Conservation (phyloP, 1,139 yeast species). For the Yamadazyma kanchanaburiensis region DNA sequence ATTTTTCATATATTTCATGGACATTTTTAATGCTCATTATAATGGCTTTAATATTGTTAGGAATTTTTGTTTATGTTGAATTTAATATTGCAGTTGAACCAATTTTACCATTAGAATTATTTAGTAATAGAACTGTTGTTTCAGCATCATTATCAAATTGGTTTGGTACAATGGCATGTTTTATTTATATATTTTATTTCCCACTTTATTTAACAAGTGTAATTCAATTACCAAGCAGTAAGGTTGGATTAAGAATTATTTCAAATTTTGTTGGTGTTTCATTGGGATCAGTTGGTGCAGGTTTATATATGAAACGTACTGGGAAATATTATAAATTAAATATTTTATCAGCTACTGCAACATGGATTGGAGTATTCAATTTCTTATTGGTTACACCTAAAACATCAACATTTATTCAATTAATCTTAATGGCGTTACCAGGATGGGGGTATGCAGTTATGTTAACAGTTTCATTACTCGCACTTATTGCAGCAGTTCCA, state of each 20-base stretch:
- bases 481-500: slow-evolving; percentile 65
- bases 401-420: slow-evolving; percentile 36
- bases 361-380: slow-evolving; percentile 45
- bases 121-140: slow-evolving; percentile 55
- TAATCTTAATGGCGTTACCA: slow-evolving; percentile 35
- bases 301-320: slow-evolving; percentile 63
- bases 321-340: slow-evolving; percentile 62
- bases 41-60: slow-evolving; percentile 20
- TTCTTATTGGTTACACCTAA: slow-evolving; percentile 36
- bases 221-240: slow-evolving; percentile 50
- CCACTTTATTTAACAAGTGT: slow-evolving; percentile 67
- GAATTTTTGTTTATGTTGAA: slow-evolving; percentile 50
- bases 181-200: slow-evolving; percentile 54
- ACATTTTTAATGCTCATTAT: slow-evolving; percentile 28
- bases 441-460: slow-evolving; percentile 61
- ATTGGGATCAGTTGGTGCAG: slow-evolving; percentile 66
- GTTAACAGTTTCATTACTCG: slow-evolving; percentile 63
- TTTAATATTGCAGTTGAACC: slow-evolving; percentile 59
- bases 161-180: slow-evolving; percentile 57
- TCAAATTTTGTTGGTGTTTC: slow-evolving; percentile 72
- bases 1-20: slow-evolving; percentile 36
- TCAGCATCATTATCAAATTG: slow-evolving; percentile 68
- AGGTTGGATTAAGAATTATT: slow-evolving; percentile 59
- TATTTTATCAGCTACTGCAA: slow-evolving; percentile 39
- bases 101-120: slow-evolving; percentile 56